Evolutionary conservation across 169 alveolate genomes (phyloP), one percentile per base, ranked within the genome.

Genomic region (Eimeria acervulina): DNA sequence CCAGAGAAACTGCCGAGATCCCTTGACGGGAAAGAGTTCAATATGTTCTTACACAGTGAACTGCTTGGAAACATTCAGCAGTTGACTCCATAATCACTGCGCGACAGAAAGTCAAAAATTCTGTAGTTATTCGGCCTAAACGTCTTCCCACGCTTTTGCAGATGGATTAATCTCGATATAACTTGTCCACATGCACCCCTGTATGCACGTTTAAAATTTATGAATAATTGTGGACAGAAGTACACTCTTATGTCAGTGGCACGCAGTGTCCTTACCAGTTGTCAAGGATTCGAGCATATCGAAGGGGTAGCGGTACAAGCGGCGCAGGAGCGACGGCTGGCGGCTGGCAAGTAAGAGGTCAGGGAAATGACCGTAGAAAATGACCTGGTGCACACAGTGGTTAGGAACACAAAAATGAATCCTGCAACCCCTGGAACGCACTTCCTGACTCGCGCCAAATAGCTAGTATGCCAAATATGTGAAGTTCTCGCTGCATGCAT

Each of bases 361-460:
- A 13, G 99, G 99, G 95, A 97, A 98, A 95, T 98, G 99, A 66
- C 99, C 98, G 96, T 99, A 98, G 96, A 98, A 99, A 61, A 99
- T 96, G 51, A 96, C 95, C 97, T 91, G 97, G 68, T 78, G 96
- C 19, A 17, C n/a, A 52, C 13, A 66, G 78, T 12, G 28, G 52
- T 55, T 52, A 23, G 28, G 40, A 61, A 47, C 42, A 31, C 36
- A 44, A 51, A 81, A 26, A 17, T 51, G 23, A n/a, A 42, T 13
- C 87, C 8, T 38, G 40, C 61, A 10, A 15, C 17, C 28, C 31
- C 26, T 1, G 55, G 6, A 38, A 13, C 84, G 17, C 31, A 19
- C 31, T 13, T 72, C 17, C 5, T 23, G 36, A 36, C 8, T 72
- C 52, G 31, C 31, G 17, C 63, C 33, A 23, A 42, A 21, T 40